phyloP scores from a whole-genome alignment of 768 basidiomycete species.

The Lactarius hengduanensis region DNA sequence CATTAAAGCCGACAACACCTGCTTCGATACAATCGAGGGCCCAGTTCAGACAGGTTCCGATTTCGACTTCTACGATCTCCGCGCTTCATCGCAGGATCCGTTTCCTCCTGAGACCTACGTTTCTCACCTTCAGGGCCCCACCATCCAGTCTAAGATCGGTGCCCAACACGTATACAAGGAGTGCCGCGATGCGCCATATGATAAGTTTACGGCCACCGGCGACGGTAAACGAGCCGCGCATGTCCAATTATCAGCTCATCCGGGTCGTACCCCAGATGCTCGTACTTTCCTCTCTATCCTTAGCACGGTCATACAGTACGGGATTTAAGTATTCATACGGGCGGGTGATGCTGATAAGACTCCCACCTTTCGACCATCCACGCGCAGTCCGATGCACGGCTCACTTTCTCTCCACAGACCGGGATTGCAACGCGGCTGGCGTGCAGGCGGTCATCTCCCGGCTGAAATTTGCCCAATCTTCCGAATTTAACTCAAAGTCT shows the following conservation, averaged over 20 bases:
- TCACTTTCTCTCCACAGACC: slow-evolving; percentile 43
- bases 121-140: slow-evolving; percentile 27
- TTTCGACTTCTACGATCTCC: slow-evolving; percentile 49
- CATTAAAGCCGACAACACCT: slow-evolving; percentile 45
- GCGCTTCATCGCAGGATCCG: slow-evolving; percentile 36
- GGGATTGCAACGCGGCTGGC: slow-evolving; percentile 44
- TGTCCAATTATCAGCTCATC: slow-evolving; percentile 19
- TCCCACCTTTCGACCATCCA: neutral
- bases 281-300: neutral
- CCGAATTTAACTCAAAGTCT: slow-evolving; percentile 39
- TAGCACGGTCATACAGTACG: neutral
- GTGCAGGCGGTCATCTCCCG: slow-evolving; percentile 49
- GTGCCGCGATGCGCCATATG: slow-evolving; percentile 37
- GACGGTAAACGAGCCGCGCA: slow-evolving; percentile 47
- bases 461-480: slow-evolving; percentile 37
- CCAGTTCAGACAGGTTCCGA: slow-evolving; percentile 40
- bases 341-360: slow-evolving; percentile 37
- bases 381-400: slow-evolving; percentile 32
- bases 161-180: slow-evolving; percentile 39
- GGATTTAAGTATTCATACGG: slow-evolving; percentile 46
- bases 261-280: slow-evolving; percentile 28
- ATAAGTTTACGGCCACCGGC: slow-evolving; percentile 40
- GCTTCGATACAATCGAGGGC: slow-evolving; percentile 49
- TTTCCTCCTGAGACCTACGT: slow-evolving; percentile 40
- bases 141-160: slow-evolving; percentile 36